Evolutionary conservation across 139 green algal genomes (phyloP), one percentile per base, ranked within the genome.

Genomic region (Chlamydomonas sp.): DNA sequence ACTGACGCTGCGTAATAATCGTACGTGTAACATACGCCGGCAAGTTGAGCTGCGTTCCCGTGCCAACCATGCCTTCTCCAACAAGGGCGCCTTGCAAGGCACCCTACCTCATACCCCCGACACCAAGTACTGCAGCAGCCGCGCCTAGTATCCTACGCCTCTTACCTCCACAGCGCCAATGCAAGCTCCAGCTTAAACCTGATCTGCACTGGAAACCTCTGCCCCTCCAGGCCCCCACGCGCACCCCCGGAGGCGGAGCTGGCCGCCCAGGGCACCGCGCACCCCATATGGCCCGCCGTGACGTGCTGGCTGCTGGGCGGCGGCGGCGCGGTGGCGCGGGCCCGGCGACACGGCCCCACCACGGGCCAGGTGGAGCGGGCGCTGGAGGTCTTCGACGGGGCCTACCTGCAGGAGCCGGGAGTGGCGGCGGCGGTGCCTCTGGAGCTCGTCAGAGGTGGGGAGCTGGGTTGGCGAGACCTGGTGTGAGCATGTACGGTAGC

Each of bases 311-410:
- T 90, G 57, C 17, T 76, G 10, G 71, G 58, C 9, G 81, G 62
- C 60, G 79, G 80, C 69, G 85, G 85, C 69, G 4, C 60, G 10
- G 18, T 80, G 89, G 85, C 59, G 80, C 31, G 72, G 74, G 31
- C 18, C 12, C 63, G 77, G 5, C 60, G 58, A 1, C 63, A 78
- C 66, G 74, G 88, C 17, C 89, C 89, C 10, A 61, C 49, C 18
- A 60, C 76, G 67, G 5, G 16, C 1, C 82, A 89, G 72, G 83
- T 89, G 20, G 63, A 74, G 8, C 5, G 64, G 63, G 89, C 80
- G 4, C 79, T 89, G 58, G 9, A 18, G 20, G 82, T 90, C 71
- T 90, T 90, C n/a, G 57, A 69, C 17, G 82, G 74, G 0, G 57
- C 20, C 15, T 7, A 81, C 57, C 80, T 89, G 76, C 31, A 72